Conservation (phyloP, 306 rosid species). For the Phaseolus lunatus region DNA sequence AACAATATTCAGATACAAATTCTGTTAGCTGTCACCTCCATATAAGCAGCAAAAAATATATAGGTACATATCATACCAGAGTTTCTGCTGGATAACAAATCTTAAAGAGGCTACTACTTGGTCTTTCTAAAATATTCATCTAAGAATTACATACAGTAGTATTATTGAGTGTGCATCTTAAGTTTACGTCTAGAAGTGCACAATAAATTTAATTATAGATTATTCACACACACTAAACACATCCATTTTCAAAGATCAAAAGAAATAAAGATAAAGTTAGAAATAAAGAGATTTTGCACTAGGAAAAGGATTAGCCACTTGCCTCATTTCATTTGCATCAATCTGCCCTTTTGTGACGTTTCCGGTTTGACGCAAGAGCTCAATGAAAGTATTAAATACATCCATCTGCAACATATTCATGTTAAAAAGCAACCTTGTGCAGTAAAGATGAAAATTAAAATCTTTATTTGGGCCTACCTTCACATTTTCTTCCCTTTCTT, state of each 20-base stretch:
- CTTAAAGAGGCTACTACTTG: neutral
- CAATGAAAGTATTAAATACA: conserved; percentile 91
- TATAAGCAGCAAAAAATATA: conserved; percentile 26
- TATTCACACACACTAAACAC: neutral
- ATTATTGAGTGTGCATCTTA: conserved; percentile 7
- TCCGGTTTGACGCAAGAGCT: conserved; percentile 97
- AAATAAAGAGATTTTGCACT: conserved; percentile 14
- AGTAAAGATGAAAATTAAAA: conserved; percentile 23
- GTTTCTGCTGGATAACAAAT: conserved; percentile 21
- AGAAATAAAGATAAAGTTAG: conserved; percentile 1
- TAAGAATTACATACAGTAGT: neutral
- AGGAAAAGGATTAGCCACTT: conserved; percentile 51
- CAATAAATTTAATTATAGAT: neutral
- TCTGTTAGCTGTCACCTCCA: neutral
- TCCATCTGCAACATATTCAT: conserved; percentile 81
- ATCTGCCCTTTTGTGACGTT: conserved; percentile 93
- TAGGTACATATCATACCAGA: conserved; percentile 32
- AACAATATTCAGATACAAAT: conserved; percentile 28
- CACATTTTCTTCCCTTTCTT: conserved; percentile 98
- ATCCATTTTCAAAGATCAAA: conserved; percentile 15
- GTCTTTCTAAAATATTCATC: conserved; percentile 4
- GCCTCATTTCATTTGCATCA: conserved; percentile 86
- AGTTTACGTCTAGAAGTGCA: conserved; percentile 13
- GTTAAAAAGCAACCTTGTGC: conserved; percentile 47
- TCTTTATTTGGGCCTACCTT: conserved; percentile 63